Evolutionary conservation across 495 filamentous ascomycete species (phyloP), one percentile per base, ranked within the genome.

Genomic region (Evernia prunastri): DNA sequence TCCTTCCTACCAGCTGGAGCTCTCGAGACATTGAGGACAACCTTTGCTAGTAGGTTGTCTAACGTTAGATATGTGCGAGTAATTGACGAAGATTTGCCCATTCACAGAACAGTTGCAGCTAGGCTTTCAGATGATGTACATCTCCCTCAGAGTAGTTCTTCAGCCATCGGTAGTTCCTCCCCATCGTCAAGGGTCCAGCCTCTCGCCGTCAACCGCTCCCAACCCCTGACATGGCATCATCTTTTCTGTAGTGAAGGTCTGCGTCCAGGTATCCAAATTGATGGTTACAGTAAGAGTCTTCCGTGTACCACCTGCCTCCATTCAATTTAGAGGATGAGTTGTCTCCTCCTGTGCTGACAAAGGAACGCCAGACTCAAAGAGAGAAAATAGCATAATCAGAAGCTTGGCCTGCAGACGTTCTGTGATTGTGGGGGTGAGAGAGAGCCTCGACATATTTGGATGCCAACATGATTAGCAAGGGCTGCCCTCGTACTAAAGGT

Each of bases 141-240:
- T 33, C 36, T 45, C 58, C 39, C 23, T 31, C 37, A 45, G 20
- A 79, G 58, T 72, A 82, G 61, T 59, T 83, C 76, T 45, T 76
- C 79, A 17, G 82, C 82, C 0, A 77, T 75, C 13, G 74, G 66
- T n/a, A 84, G 69, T 37, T 54, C 49, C 49, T 80, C 69, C n/a
- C 72, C 75, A 33, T 65, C 74, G 37, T 78, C 81, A 67, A 84
- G 84, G 15, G 71, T 67, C 72, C 79, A 75, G 23, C 77, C 80
- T 58, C 79, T 79, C 29, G 70, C 76, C 73, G 83, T 73, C 3
- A 83, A 77, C 60, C 73, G 72, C 39, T 80, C 73, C 63, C 81
- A n/a, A 84, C 70, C 84, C 84, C 69, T 76, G 75, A 11, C 82
- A 82, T 0, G 80, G 81, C 42, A 73, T 73, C 17, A 84, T 76